Percentiles rank a stretch among this genome's conserved stretches.
Conservation (phyloP, 2,329 filamentous ascomycete genomes). For the Talaromyces sp. region DNA sequence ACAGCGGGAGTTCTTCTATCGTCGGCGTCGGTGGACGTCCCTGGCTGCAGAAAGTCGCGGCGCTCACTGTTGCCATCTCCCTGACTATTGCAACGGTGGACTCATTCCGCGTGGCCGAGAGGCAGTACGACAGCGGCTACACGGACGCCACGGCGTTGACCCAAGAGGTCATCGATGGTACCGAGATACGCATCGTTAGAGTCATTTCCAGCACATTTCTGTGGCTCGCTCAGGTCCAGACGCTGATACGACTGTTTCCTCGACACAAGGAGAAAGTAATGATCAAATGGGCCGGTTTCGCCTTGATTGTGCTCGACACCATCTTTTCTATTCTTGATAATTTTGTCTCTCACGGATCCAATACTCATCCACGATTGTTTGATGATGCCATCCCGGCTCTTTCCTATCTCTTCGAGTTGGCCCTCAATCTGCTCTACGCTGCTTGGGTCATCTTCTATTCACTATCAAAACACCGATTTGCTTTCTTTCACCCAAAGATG, state of each 20-base stretch:
- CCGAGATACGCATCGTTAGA: constrained; percentile 82
- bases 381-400: constrained; percentile 85
- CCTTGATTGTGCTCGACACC: constrained; percentile 82
- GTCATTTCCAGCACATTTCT: constrained; percentile 94
- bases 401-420: constrained; percentile 84
- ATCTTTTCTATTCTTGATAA: constrained; percentile 89
- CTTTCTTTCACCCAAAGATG: constrained; percentile 87
- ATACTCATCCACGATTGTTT: constrained; percentile 64
- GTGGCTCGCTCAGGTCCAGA: constrained; percentile 97
- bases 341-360: constrained; percentile 55
- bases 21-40: constrained; percentile 86
- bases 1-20: constrained; percentile 57
- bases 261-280: constrained; percentile 96
- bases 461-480: constrained; percentile 84
- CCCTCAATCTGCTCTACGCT: constrained; percentile 80
- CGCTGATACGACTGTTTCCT: constrained; percentile 88
- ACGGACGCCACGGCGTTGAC: constrained; percentile 76
- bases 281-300: constrained; percentile 98
- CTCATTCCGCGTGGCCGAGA: constrained; percentile 77
- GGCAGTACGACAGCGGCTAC: constrained; percentile 72
- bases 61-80: constrained; percentile 65
- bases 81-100: constrained; percentile 90
- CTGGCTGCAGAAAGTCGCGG: constrained; percentile 77
- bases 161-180: constrained; percentile 71
- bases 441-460: constrained; percentile 93